A percentile compares a stretch with the other conserved stretches of the same genome.
Conservation (phyloP, 345 rosid species). For the Eucalyptus cloeziana region DNA sequence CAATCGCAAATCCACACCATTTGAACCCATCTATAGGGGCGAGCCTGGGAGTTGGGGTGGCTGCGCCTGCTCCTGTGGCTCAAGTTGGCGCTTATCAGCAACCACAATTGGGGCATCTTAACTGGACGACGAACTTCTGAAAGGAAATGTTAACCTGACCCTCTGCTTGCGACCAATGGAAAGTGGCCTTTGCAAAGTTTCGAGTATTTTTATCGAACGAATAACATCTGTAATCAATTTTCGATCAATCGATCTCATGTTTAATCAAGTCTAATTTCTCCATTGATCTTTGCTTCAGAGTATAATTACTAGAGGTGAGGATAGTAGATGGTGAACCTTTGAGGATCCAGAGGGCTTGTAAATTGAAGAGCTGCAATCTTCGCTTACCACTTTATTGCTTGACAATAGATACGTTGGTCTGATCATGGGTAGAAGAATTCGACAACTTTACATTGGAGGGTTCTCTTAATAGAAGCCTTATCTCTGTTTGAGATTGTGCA, state of each 20-base stretch:
- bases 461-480: neutral
- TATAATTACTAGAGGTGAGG: neutral
- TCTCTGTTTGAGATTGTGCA: neutral
- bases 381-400: neutral
- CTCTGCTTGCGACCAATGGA: constrained; percentile 7
- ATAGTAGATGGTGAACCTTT: neutral
- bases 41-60: constrained; percentile 69
- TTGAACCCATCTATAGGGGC: constrained; percentile 80
- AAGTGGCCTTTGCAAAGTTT: neutral
- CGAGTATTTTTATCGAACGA: neutral
- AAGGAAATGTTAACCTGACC: constrained; percentile 19
- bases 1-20: constrained; percentile 65
- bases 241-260: neutral
- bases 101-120: constrained; percentile 83
- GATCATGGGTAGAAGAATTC: neutral
- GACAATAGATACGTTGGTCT: neutral
- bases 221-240: neutral
- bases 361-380: neutral
- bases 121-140: constrained; percentile 88
- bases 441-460: neutral
- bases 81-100: constrained; percentile 90
- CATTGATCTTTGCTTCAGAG: neutral
- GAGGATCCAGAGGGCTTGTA: neutral
- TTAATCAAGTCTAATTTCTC: neutral
- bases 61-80: constrained; percentile 53